Base-by-base conservation (phyloP, 768 basidiomycete species). In the Calocera viscosa region DNA sequence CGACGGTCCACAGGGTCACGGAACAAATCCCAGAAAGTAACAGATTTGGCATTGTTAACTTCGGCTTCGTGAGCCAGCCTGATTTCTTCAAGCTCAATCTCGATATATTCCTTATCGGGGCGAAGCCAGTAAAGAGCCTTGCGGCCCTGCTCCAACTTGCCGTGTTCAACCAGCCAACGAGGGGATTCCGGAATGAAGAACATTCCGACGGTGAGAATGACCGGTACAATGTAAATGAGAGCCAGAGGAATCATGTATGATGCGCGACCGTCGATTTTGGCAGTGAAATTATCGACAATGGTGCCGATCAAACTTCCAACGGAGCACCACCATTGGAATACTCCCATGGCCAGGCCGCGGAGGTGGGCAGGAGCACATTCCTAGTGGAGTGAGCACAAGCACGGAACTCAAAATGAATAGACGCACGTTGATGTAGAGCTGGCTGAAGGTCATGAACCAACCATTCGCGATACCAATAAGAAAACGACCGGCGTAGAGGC, bases 231-330 rank as follows among this genome's bases (percentile, higher is more conserved):
- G 30, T 60, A 60, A 26, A 60, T 60, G 30, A 60, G 53, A 7
- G 53, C 53, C 5, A 47, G 53, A 1, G 67, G 67, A 35, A 64
- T 38, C 28, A 43, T 64, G 49, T 60, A 66, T 19, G 71, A 72
- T 67, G 69, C 65, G 7, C 53, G 16, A 33, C 47, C 53, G 47
- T 49, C 33, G 63, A 60, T 60, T 26, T 3, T 10, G 8, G 53
- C 24, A 10, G 53, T 60, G 26, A 28, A 60, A 26, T 60, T 60
- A 19, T 60, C 53, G 11, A 60, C 53, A 26, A 60, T 19, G 11
- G 53, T 60, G 7, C 53, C 53, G 30, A 60, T 32, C 26, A 60
- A 8, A 10, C 26, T 28, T 60, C 53, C 53, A 16, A 60, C 19
- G 2, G 53, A 60, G 53, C 14, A 28, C 53, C 53, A 60, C 53